A percentile compares a stretch with the other conserved stretches of the same genome.
phyloP scores from a whole-genome alignment of 495 filamentous ascomycete genomes.

The Daldinia concentrica region DNA sequence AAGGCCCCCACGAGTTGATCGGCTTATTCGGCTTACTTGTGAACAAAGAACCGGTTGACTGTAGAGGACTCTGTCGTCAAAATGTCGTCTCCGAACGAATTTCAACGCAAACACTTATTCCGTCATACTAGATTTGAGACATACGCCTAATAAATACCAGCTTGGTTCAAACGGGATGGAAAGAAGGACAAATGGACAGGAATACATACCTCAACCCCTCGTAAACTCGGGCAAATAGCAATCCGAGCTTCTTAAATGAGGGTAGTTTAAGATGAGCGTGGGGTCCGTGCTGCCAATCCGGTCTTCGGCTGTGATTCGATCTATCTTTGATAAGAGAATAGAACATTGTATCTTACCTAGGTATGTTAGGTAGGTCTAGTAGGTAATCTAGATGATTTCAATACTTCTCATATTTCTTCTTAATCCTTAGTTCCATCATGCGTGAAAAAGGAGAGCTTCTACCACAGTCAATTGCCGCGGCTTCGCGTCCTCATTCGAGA shows the following conservation, averaged over 20 bases:
- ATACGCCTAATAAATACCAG: no score
- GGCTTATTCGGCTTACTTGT: no score
- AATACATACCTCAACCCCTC: no score
- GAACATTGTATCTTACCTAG: not conserved
- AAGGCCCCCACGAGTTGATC: no score
- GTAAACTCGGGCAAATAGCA: not conserved
- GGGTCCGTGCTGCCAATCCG: not conserved
- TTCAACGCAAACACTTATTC: no score
- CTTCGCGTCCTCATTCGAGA: constrained; percentile 6
- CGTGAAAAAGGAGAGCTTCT: constrained; percentile 27
- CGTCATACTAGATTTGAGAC: no score
- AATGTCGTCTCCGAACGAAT: no score
- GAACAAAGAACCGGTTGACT: no score
- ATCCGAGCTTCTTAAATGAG: not conserved
- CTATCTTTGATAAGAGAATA: not conserved
- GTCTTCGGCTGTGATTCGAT: not conserved
- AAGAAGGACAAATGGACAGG: no score
- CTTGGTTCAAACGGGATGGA: no score
- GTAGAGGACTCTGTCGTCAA: no score
- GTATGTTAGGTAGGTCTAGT: no score
- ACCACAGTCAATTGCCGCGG: constrained; percentile 13
- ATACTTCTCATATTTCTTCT: not conserved
- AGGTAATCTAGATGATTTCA: not conserved
- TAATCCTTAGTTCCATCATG: not conserved
- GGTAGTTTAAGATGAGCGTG: not conserved